Evolutionary conservation across 2,329 filamentous ascomycete genomes (phyloP).

Genomic region (Paraconiothyrium sp.): DNA sequence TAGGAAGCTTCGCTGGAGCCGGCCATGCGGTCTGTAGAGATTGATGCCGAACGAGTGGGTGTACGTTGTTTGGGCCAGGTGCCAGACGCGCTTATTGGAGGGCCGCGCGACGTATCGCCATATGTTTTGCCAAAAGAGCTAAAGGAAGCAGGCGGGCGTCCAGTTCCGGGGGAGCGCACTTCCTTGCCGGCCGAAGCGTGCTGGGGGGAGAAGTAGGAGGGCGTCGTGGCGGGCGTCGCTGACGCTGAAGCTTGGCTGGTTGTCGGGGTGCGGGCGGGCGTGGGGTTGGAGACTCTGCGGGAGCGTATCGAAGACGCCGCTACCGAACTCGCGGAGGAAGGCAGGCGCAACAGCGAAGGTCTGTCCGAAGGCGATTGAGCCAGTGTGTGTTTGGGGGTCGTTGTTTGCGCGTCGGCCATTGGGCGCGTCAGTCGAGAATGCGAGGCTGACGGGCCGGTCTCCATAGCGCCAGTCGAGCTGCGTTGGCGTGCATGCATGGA

Average conservation of each 20-base stretch:
- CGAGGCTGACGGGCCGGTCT: conserved; percentile 19
- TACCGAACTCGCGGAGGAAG: conserved; percentile 38
- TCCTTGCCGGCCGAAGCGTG: conserved; percentile 39
- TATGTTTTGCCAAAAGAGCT: conserved; percentile 53
- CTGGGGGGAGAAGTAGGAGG: conserved; percentile 47
- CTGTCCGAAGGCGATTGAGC: conserved; percentile 35
- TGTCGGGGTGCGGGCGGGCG: conserved; percentile 30
- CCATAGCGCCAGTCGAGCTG: conserved; percentile 12
- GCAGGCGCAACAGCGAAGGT: conserved; percentile 44
- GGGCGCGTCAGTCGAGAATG: conserved; percentile 23
- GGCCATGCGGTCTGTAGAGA: conserved; percentile 34
- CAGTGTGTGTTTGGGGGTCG: conserved; percentile 38
- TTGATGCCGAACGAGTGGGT: conserved; percentile 28
- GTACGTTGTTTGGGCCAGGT: conserved; percentile 29
- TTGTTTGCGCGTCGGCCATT: conserved; percentile 18
- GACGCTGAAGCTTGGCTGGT: conserved; percentile 29
- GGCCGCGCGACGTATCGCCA: conserved; percentile 60
- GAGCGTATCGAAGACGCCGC: conserved; percentile 29
- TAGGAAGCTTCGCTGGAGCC: conserved; percentile 43
- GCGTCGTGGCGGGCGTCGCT: conserved; percentile 29
- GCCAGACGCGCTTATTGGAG: conserved; percentile 51
- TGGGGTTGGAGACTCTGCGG: conserved; percentile 40
- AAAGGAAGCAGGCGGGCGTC: conserved; percentile 58
- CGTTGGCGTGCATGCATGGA: conserved; percentile 20
- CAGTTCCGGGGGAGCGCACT: conserved; percentile 40